Percentiles rank a stretch among this genome's conserved stretches.
Conservation (phyloP, 805 yeast genomes). For the Kodamaea kakaduensis region DNA sequence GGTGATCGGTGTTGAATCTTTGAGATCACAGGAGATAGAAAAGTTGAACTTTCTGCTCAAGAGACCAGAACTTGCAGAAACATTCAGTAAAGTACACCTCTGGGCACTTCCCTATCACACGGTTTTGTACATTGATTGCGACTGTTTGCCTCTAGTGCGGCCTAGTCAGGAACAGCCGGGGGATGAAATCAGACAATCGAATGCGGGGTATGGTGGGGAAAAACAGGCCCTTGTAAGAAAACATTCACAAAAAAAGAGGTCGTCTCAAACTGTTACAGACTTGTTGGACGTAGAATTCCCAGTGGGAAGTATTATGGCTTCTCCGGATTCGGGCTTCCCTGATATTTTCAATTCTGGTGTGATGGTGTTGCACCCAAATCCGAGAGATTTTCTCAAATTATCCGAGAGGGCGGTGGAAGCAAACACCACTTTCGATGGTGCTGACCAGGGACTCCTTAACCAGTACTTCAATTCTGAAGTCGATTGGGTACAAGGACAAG, state of each 20-base stretch:
- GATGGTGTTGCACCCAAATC: conserved; percentile 54
- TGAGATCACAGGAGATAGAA: conserved; percentile 21
- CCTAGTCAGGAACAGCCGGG: too few relatives aligned
- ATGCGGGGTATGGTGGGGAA: too few relatives aligned
- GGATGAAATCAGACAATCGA: neutral
- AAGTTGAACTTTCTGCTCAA: conserved; percentile 33
- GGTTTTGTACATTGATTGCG: conserved; percentile 62
- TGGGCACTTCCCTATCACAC: conserved; percentile 50
- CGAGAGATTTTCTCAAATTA: conserved; percentile 40
- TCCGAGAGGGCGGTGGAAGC: conserved; percentile 17
- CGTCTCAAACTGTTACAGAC: conserved; percentile 25
- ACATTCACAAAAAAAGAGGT: too few relatives aligned
- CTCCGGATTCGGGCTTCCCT: conserved; percentile 90
- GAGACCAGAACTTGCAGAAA: conserved; percentile 50
- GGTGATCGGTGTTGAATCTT: conserved; percentile 24
- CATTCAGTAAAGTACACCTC: conserved; percentile 53
- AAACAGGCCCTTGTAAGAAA: too few relatives aligned
- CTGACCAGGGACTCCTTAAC: conserved; percentile 88
- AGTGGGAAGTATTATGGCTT: conserved; percentile 41
- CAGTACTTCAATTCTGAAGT: conserved; percentile 55
- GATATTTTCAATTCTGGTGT: conserved; percentile 85
- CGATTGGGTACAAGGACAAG: conserved; percentile 31
- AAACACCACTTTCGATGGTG: conserved; percentile 65
- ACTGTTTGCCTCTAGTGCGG: conserved; percentile 44
- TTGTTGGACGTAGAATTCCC: conserved; percentile 25